Evolutionary conservation across 768 basidiomycete species (phyloP).

Genomic region (Naganishia kalamii): DNA sequence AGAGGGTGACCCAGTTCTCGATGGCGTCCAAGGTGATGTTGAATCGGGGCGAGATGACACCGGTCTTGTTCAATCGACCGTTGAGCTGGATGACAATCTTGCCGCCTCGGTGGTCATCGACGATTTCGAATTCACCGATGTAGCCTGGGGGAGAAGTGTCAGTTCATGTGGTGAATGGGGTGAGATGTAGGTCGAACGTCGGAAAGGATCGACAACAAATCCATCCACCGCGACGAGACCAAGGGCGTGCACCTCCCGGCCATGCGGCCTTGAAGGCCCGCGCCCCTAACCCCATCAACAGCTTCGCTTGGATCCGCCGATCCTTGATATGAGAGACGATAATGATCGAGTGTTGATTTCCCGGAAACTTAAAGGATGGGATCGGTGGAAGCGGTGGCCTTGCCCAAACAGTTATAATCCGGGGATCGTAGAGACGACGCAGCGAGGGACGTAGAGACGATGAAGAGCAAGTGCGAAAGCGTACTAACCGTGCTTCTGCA

Average conservation of each 20-base stretch:
- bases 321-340: background rate
- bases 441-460: conserved; percentile 6
- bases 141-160: conserved; percentile 60
- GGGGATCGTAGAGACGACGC: conserved; percentile 23
- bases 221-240: background rate
- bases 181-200: conserved; percentile 8
- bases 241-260: conserved; percentile 4
- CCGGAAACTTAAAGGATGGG: conserved; percentile 49
- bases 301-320: conserved; percentile 13
- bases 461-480: conserved; percentile 9
- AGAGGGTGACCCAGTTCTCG: conserved; percentile 81
- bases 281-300: background rate
- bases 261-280: conserved; percentile 18
- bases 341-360: conserved; percentile 28
- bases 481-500: conserved; percentile 88
- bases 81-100: conserved; percentile 99
- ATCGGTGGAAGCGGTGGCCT: conserved; percentile 38
- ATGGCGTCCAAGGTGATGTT: conserved; percentile 86
- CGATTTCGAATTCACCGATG: conserved; percentile 96
- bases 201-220: conserved; percentile 1
- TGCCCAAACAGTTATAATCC: conserved; percentile 47
- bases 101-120: conserved; percentile 96
- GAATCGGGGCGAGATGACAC: conserved; percentile 98
- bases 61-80: conserved; percentile 97
- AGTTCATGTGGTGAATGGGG: background rate